Evolutionary conservation across 73 alveolate genomes (phyloP), one percentile per base, ranked within the genome.

Genomic region (Symbiodinium pilosum): DNA sequence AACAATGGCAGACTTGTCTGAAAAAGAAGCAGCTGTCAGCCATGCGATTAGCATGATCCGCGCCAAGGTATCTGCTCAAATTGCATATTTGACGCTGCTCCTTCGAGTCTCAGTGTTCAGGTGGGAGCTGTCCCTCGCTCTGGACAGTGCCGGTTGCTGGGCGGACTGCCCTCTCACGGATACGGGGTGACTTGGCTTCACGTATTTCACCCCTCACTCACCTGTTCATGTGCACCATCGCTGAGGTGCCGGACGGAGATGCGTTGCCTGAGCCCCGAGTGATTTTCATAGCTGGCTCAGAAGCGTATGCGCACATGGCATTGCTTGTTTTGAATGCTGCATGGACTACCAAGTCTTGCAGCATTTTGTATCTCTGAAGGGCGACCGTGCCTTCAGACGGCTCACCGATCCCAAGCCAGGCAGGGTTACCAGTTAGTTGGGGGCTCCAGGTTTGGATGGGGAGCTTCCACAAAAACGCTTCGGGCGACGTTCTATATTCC

Each of bases 11-110:
- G 96, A 91, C 34, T 16, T 91, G 87, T 84, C 96, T 0, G 88
- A 91, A 47, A 91, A 91, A 44, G 96, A 91, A 3, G 96, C 96
- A 40, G 96, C 96, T 40, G 96, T 91, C 36, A 91, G 77, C 96
- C 87, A 91, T 24, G 96, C 96, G 81, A 68, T 91, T 83, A 44
- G 47, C 64, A 16, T 91, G 81, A 91, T 91, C 87, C 87, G 96
- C 38, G 96, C 96, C 87, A 91, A 91, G 96, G 96, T 16, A 1
- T 18, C 73, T 3, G 34, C 21, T 16, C 73, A 8, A 26, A 3
- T 32, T 56, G 32, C 26, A 56, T 47, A 14, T 47, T 14, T 47
- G 6, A 47, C 59, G 14, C 26, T 32, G 24, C 41, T 2, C 40
- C 84, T 43, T 32, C 5, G n/a, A 28, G 18, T 34, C 24, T 69